Base-by-base conservation (phyloP, 371 early-diverging fungal genomes). In the Rhizopus delemar region DNA sequence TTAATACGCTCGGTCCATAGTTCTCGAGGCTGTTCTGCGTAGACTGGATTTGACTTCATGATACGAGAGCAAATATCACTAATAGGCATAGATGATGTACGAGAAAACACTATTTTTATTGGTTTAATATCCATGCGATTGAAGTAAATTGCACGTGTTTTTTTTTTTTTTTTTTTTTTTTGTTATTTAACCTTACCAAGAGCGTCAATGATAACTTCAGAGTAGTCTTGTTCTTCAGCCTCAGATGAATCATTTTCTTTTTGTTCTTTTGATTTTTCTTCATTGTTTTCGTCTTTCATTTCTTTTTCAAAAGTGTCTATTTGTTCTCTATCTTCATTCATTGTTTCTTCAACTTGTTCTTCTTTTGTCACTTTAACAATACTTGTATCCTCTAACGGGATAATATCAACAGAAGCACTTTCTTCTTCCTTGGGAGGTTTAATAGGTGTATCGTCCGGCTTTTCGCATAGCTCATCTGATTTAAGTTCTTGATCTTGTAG, bases 51-150 rank as follows among this genome's bases (percentile, higher is more conserved):
- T 3, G 74, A 66, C 13, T 63, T 73, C 53, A 77, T 51, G 32
- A 80, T 77, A 43, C 78, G 81, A 22, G 74, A 68, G 53, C 75
- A 75, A 55, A 80, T 80, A 13, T 80, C 81, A 41, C 78, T 77
- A 22, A 77, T 61, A 0, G 78, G 71, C 78, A 78, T 78, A 2
- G 78, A 78, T 2, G 78, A 78, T 56, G 73, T 73, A 33, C 75
- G 69, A 15, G 78, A 78, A 57, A 75, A 75, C 1, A 78, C 78
- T 78, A 41, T 29, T 41, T 12, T 41, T 7, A 5, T 41, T n/a
- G 39, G 15, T 52, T 15, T 3, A 33, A 22, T 39, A 38, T 43
- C 13, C 15, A 46, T 36, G 54, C 4, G 46, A 48, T 11, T n/a
- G 22, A 43, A 33, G 22, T 45, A 15, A 22, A 3, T 51, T 36